A percentile compares a stretch with the other conserved stretches of the same genome.
Evolutionary conservation across 1,284 basidiomycete genomes (phyloP).

Genomic region (Anthracocystis walkeri): DNA sequence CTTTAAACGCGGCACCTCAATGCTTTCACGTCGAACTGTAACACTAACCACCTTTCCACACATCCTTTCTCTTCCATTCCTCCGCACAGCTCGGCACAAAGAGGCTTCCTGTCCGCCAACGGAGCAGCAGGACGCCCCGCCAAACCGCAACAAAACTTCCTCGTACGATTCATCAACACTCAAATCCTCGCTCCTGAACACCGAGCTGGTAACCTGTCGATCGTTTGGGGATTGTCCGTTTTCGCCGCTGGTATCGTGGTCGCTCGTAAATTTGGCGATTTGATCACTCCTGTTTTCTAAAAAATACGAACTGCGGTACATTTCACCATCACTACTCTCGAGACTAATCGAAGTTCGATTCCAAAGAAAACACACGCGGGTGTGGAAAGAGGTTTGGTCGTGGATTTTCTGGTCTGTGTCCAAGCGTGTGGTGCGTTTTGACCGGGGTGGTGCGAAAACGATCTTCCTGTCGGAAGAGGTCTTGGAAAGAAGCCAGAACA

Average conservation of each 20-base stretch:
- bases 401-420: too few species aligned
- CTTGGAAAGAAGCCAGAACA: too few species aligned
- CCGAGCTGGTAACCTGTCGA: conserved; percentile 60
- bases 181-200: conserved; percentile 64
- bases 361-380: too few species aligned
- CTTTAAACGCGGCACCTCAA: neutral
- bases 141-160: conserved; percentile 41
- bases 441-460: too few species aligned
- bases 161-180: conserved; percentile 50
- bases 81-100: conserved; percentile 41
- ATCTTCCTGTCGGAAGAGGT: too few species aligned
- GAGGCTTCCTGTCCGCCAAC: conserved; percentile 41
- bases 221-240: conserved; percentile 60
- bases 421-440: too few species aligned
- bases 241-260: conserved; percentile 61
- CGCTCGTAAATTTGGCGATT: conserved; percentile 57
- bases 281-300: conserved; percentile 62
- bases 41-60: neutral
- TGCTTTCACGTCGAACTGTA: neutral
- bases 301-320: too few species aligned
- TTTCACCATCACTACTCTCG: too few species aligned
- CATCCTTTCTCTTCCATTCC: neutral
- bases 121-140: conserved; percentile 9
- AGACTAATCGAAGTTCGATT: too few species aligned
- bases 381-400: too few species aligned